phyloP scores from a whole-genome alignment of 495 filamentous ascomycete species.

The Penicillium diatomitis region DNA sequence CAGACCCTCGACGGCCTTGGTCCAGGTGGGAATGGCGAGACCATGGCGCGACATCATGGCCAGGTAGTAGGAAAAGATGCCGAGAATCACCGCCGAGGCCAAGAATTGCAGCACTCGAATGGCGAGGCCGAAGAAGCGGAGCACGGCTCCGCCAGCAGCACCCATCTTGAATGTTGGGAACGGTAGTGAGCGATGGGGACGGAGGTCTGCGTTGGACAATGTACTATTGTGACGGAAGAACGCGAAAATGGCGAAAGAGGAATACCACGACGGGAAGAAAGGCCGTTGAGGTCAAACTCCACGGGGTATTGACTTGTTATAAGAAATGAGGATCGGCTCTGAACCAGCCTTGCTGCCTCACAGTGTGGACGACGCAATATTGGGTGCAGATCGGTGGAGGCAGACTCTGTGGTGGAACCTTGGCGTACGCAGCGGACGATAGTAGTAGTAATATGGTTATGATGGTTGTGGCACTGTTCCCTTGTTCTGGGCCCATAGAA shows the following conservation, averaged over 20 bases:
- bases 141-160: conserved; percentile 44
- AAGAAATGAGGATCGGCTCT: not conserved
- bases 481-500: no score
- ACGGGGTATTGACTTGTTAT: not conserved
- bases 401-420: conserved; percentile 3
- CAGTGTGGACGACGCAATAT: conserved; percentile 9
- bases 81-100: conserved; percentile 61
- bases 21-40: conserved; percentile 49
- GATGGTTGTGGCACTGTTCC: no score
- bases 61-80: conserved; percentile 60
- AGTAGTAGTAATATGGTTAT: not conserved
- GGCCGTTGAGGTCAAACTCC: no score
- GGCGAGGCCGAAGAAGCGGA: conserved; percentile 53
- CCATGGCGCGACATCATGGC: conserved; percentile 48
- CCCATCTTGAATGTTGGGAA: conserved; percentile 25
- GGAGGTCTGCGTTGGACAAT: no score
- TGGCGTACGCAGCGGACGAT: not conserved
- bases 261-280: no score
- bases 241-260: no score
- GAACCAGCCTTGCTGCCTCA: no score
- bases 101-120: conserved; percentile 64
- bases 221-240: no score
- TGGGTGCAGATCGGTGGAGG: conserved; percentile 19
- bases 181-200: not conserved
- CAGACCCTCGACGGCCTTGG: conserved; percentile 74